A percentile compares a stretch with the other conserved stretches of the same genome.
These are phyloP conservation scores for Entonaema liquescens DNA, from an alignment of 495 filamentous ascomycete species.

Conservation along the genomic window DNA sequence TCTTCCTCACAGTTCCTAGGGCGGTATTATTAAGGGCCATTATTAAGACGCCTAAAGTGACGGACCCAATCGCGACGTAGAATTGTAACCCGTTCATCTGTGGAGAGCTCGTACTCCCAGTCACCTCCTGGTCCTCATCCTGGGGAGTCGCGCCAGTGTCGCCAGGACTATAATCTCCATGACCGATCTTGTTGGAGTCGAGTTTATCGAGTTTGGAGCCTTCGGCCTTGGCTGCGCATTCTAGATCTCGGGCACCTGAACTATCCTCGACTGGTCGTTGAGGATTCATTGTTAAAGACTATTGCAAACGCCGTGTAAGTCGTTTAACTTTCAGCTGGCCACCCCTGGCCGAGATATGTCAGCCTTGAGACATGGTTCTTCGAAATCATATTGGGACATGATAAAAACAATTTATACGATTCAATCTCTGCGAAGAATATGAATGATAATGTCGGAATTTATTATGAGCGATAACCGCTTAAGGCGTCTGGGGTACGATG, in stretches of 20 bases:
- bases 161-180: not conserved
- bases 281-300: conserved; percentile 7
- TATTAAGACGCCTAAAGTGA: conserved; percentile 22
- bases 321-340: not conserved
- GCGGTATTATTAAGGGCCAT: conserved; percentile 33
- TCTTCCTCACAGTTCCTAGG: conserved; percentile 30
- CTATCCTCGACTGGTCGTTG: not conserved
- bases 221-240: conserved; percentile 1
- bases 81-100: conserved; percentile 16
- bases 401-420: conserved; percentile 26
- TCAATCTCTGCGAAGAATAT: not conserved
- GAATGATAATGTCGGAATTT: not conserved
- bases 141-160: not conserved
- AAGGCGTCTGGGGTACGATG: not conserved
- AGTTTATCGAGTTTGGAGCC: conserved; percentile 2
- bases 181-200: not conserved
- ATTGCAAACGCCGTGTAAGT: not conserved
- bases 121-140: conserved; percentile 8
- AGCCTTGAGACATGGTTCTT: conserved; percentile 1
- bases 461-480: not conserved
- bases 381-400: conserved; percentile 11
- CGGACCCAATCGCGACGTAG: conserved; percentile 23
- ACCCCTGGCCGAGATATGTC: not conserved
- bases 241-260: conserved; percentile 7
- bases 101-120: not conserved